Evolutionary conservation across 2,329 filamentous ascomycete genomes (phyloP).

Genomic region (Aspergillus sp.): DNA sequence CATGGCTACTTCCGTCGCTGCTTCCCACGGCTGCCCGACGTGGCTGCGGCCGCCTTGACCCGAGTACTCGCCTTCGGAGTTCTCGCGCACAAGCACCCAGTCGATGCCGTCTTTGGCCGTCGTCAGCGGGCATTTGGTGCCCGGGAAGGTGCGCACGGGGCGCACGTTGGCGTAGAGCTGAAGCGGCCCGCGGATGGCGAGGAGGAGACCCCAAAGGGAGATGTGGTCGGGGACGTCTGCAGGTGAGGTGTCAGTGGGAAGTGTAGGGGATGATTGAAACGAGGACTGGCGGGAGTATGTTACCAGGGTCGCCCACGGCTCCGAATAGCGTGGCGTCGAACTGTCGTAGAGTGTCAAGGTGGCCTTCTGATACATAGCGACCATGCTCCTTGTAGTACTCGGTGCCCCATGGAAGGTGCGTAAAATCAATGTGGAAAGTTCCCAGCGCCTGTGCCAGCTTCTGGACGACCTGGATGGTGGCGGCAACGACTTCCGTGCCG

Average conservation of each 20-base stretch:
- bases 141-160: slow-evolving; percentile 51
- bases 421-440: slow-evolving; percentile 52
- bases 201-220: slow-evolving; percentile 56
- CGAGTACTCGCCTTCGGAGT: slow-evolving; percentile 57
- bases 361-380: slow-evolving; percentile 54
- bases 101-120: slow-evolving; percentile 51
- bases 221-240: slow-evolving; percentile 57
- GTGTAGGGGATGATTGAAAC: background rate
- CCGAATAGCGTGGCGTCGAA: slow-evolving; percentile 60
- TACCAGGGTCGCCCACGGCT: slow-evolving; percentile 58
- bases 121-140: slow-evolving; percentile 52
- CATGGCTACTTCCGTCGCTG: slow-evolving; percentile 53
- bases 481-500: slow-evolving; percentile 62
- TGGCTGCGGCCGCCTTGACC: slow-evolving; percentile 56
- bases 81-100: slow-evolving; percentile 58
- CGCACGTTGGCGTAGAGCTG: slow-evolving; percentile 60
- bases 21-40: slow-evolving; percentile 52
- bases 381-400: slow-evolving; percentile 50
- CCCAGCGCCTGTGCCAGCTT: slow-evolving; percentile 45
- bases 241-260: slow-evolving; percentile 3
- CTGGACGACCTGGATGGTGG: slow-evolving; percentile 50
- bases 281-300: background rate
- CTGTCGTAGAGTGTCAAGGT: slow-evolving; percentile 50
- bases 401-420: slow-evolving; percentile 43
- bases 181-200: slow-evolving; percentile 56